A percentile compares a stretch with the other conserved stretches of the same genome.
Evolutionary conservation across 1,284 basidiomycete genomes (phyloP).

Genomic region (Bjerkandera adusta): DNA sequence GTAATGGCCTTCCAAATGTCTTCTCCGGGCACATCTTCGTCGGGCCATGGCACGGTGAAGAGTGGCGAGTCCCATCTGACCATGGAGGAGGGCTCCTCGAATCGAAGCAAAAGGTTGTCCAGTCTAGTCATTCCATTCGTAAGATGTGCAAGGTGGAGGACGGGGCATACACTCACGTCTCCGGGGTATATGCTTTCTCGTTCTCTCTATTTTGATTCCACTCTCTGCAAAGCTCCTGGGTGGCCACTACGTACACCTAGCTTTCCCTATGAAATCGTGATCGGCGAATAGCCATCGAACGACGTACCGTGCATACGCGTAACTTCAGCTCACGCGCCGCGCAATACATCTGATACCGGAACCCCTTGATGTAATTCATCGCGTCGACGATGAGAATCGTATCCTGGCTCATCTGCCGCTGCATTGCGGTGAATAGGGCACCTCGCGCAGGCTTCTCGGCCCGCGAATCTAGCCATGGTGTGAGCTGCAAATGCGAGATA

Average conservation of each 20-base stretch:
- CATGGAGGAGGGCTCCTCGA: constrained; percentile 96
- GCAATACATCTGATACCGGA: constrained; percentile 97
- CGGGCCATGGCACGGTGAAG: constrained; percentile 80
- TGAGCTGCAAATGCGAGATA: too few relatives aligned
- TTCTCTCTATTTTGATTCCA: constrained; percentile 68
- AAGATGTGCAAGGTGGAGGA: neutral
- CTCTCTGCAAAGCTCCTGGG: constrained; percentile 72
- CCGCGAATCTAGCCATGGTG: constrained; percentile 56
- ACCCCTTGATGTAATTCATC: constrained; percentile 96
- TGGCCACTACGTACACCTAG: constrained; percentile 78
- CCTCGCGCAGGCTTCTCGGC: constrained; percentile 90
- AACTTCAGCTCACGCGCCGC: constrained; percentile 87
- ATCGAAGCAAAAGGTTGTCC: constrained; percentile 86
- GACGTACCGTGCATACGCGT: constrained; percentile 83
- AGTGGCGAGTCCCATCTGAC: constrained; percentile 97
- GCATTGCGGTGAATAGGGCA: constrained; percentile 84
- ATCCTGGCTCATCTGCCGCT: constrained; percentile 69
- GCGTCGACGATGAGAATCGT: constrained; percentile 89
- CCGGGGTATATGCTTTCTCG: constrained; percentile 56
- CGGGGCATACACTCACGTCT: constrained; percentile 59
- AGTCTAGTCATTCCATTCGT: constrained; percentile 47
- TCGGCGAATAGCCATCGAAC: neutral
- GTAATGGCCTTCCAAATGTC: constrained; percentile 84
- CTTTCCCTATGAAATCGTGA: constrained; percentile 19
- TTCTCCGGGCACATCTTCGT: constrained; percentile 65